phyloP scores from a whole-genome alignment of 257 asterid species.

The Ophiorrhiza pumila region DNA sequence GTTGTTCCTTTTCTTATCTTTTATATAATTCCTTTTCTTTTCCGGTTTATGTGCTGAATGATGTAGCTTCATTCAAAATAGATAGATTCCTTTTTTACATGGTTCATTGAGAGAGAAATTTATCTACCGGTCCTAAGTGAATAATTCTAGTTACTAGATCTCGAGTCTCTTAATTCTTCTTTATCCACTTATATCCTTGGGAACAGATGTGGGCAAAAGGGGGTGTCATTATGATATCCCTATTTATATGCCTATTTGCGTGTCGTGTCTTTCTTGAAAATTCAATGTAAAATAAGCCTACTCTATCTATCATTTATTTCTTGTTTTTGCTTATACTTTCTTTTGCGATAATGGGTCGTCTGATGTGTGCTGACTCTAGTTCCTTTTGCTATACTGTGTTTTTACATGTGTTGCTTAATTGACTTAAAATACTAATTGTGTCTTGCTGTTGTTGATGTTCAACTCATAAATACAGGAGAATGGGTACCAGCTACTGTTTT shows the following conservation, averaged over 20 bases:
- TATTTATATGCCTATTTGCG: neutral
- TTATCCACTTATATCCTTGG: neutral
- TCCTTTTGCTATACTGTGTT: neutral
- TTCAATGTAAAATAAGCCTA: neutral
- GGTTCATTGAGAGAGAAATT: neutral
- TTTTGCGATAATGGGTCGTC: neutral
- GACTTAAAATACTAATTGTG: slow-evolving; percentile 2
- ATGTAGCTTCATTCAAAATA: too few species aligned
- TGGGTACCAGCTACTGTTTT: slow-evolving; percentile 93
- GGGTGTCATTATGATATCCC: neutral
- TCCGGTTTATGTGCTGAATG: neutral
- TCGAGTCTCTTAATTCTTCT: neutral
- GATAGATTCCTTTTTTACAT: neutral
- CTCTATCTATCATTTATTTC: neutral
- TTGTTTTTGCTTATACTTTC: neutral
- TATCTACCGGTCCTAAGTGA: neutral
- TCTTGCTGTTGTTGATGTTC: neutral
- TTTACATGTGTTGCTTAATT: neutral
- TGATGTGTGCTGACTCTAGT: neutral
- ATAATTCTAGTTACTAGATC: neutral
- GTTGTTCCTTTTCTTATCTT: neutral
- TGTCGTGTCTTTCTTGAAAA: slow-evolving; percentile 7
- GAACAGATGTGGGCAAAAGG: neutral
- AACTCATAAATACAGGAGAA: slow-evolving; percentile 57
- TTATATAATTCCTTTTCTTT: neutral